Evolutionary conservation across 495 filamentous ascomycete genomes (phyloP).

Genomic region (Geoglossum glabrum): DNA sequence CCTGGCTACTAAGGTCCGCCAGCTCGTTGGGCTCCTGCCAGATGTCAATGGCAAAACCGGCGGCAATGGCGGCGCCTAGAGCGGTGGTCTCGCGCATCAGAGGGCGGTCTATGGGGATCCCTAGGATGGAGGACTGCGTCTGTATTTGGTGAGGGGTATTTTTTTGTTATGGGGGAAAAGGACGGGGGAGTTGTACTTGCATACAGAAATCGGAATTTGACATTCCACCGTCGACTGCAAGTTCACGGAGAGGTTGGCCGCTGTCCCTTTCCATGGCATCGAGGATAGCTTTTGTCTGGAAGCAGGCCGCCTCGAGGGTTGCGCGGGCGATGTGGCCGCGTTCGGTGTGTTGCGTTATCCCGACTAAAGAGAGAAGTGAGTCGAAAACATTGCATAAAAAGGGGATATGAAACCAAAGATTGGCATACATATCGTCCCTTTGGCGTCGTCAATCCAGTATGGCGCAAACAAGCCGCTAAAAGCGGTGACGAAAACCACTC

Average conservation of each 20-base stretch:
- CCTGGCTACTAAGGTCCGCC: constrained; percentile 53
- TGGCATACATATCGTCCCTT: constrained; percentile 63
- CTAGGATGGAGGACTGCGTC: constrained; percentile 80
- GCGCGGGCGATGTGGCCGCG: constrained; percentile 84
- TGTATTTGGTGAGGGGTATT: constrained; percentile 12
- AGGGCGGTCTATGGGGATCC: constrained; percentile 73
- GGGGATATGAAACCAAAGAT: background rate
- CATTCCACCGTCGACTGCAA: constrained; percentile 89
- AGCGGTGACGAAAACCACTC: constrained; percentile 84
- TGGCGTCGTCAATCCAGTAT: constrained; percentile 96
- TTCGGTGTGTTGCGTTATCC: constrained; percentile 80
- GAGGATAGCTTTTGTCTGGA: constrained; percentile 85
- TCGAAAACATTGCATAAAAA: too few relatives aligned
- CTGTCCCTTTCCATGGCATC: constrained; percentile 91
- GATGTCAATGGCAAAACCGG: constrained; percentile 66
- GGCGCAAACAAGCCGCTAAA: constrained; percentile 93
- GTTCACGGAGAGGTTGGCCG: constrained; percentile 47
- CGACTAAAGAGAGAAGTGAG: constrained; percentile 26
- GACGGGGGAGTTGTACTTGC: constrained; percentile 36
- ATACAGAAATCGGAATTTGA: constrained; percentile 86
- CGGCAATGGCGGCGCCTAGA: constrained; percentile 83
- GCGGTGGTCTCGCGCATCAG: constrained; percentile 88
- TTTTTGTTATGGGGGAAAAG: background rate
- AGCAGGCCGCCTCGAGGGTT: constrained; percentile 87
- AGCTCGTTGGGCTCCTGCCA: constrained; percentile 71